Evolutionary conservation across 306 rosid genomes (phyloP).

Genomic region (Malus fusca): DNA sequence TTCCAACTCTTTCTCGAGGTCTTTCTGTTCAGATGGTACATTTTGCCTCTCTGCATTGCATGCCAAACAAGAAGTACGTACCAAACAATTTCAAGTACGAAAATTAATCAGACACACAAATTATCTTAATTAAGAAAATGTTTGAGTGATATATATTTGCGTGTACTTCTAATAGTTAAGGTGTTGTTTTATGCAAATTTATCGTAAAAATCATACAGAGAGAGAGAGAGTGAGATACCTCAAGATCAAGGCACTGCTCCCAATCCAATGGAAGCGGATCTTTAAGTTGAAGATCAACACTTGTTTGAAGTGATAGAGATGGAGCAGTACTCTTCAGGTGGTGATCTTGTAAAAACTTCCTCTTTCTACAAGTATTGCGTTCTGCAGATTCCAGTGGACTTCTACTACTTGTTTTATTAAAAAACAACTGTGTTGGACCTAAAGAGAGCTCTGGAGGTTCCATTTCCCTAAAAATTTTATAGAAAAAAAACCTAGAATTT

Average conservation of each 20-base stretch:
- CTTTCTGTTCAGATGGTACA: conserved; percentile 42
- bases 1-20: conserved; percentile 36
- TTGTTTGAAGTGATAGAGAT: not conserved
- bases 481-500: not conserved
- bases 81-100: not conserved
- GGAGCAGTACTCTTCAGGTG: not conserved
- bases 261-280: conserved; percentile 42
- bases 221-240: conserved; percentile 17
- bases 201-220: not conserved
- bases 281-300: conserved; percentile 39
- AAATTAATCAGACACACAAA: not conserved
- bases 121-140: too few relatives aligned
- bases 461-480: not conserved
- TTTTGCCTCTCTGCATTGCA: conserved; percentile 30
- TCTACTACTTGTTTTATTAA: not conserved
- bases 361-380: conserved; percentile 19
- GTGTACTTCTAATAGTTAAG: too few relatives aligned
- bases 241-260: conserved; percentile 53
- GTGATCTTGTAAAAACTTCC: conserved; percentile 27
- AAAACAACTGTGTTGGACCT: conserved; percentile 12
- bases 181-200: too few relatives aligned
- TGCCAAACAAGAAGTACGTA: not conserved
- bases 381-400: conserved; percentile 15
- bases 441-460: conserved; percentile 29
- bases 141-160: too few relatives aligned